These are phyloP conservation scores for Penicillium occitanis DNA, from an alignment of 2,329 filamentous ascomycete species.

Conservation along the genomic window DNA sequence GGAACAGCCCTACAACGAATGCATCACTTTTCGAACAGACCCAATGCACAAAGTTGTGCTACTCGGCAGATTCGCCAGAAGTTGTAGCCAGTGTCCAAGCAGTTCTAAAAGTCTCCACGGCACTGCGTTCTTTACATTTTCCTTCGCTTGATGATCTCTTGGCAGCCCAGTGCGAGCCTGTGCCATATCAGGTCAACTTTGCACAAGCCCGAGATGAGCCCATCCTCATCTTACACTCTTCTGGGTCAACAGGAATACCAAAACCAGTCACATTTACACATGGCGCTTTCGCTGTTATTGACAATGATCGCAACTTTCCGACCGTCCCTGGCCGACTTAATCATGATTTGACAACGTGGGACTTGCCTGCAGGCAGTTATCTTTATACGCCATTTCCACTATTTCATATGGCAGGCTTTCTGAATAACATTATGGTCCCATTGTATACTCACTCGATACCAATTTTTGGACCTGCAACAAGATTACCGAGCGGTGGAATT, in stretches of 20 bases:
- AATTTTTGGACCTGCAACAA: slow-evolving; percentile 10
- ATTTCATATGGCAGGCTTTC: slow-evolving; percentile 16
- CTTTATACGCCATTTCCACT: slow-evolving; percentile 12
- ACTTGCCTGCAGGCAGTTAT: slow-evolving; percentile 6
- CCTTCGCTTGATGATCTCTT: slow-evolving; percentile 5
- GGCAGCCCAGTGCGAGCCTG: background rate
- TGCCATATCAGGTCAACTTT: slow-evolving; percentile 10
- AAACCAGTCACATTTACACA: slow-evolving; percentile 12
- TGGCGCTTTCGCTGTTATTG: background rate
- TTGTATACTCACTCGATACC: background rate
- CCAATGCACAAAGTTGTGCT: slow-evolving; percentile 5
- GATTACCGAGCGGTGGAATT: slow-evolving; percentile 11
- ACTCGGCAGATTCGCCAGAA: background rate
- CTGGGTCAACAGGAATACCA: slow-evolving; percentile 15
- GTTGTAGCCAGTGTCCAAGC: background rate
- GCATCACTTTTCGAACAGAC: slow-evolving; percentile 7
- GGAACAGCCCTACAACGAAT: slow-evolving; percentile 7
- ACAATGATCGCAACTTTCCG: slow-evolving; percentile 15
- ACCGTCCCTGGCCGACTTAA: slow-evolving; percentile 1
- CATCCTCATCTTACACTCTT: slow-evolving; percentile 12
- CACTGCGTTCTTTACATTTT: background rate
- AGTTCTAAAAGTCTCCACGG: background rate
- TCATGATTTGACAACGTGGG: slow-evolving; percentile 13
- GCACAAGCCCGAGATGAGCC: background rate
- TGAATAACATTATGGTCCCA: background rate